phyloP scores from a whole-genome alignment of 441 rosid genomes.

The Jatropha podagrica region DNA sequence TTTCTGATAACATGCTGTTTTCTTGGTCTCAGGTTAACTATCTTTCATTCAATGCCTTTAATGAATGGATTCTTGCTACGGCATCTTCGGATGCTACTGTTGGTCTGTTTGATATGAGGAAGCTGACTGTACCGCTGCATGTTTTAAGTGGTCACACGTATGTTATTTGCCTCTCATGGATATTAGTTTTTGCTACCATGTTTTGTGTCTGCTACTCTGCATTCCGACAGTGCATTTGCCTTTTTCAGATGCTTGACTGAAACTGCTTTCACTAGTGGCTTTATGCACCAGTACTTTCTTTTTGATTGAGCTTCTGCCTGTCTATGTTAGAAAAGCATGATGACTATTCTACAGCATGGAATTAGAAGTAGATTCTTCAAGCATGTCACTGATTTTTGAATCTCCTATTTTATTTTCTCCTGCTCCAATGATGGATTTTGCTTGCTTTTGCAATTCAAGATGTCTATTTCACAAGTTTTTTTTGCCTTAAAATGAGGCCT shows the following conservation, averaged over 20 bases:
- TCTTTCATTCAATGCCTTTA: slow-evolving; percentile 71
- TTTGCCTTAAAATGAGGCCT: not conserved
- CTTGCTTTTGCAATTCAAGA: not conserved
- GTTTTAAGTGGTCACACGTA: slow-evolving; percentile 66
- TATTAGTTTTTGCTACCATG: not conserved
- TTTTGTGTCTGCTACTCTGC: not conserved
- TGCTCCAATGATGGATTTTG: not conserved
- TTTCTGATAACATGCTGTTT: not conserved
- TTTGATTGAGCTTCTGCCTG: not conserved
- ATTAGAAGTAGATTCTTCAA: not conserved
- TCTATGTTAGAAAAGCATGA: not conserved
- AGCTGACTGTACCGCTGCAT: slow-evolving; percentile 62
- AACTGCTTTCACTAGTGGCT: not conserved
- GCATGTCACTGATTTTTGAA: not conserved
- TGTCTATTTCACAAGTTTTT: not conserved
- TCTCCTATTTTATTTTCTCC: not conserved
- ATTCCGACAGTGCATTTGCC: not conserved
- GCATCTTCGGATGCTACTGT: slow-evolving; percentile 82
- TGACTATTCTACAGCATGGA: not conserved
- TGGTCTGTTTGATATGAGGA: slow-evolving; percentile 73
- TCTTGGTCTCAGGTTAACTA: slow-evolving; percentile 55
- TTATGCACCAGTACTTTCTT: not conserved
- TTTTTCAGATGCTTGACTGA: not conserved
- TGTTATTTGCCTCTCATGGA: slow-evolving; percentile 19
- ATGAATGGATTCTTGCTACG: slow-evolving; percentile 87